A percentile compares a stretch with the other conserved stretches of the same genome.
phyloP scores from a whole-genome alignment of 2,329 filamentous ascomycete species.

The Aspergillus sp. region DNA sequence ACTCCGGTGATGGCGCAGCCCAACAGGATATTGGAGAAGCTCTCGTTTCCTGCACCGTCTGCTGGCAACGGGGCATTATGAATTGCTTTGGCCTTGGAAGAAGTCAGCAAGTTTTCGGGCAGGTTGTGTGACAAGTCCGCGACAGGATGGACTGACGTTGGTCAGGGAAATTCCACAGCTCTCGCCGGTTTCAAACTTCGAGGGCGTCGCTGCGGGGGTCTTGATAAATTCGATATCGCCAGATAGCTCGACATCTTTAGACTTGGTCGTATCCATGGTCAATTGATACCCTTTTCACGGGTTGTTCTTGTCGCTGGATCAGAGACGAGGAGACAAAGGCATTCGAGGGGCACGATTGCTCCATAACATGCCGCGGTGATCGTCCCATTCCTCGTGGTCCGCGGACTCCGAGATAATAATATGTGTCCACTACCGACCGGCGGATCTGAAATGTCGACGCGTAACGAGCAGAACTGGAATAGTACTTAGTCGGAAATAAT shows the following conservation, averaged over 20 bases:
- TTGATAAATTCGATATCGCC: constrained; percentile 22
- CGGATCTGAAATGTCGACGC: too few species aligned
- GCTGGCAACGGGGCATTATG: constrained; percentile 23
- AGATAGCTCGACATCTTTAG: neutral
- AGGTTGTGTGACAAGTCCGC: neutral
- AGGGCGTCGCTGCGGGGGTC: constrained; percentile 22
- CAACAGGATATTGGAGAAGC: constrained; percentile 25
- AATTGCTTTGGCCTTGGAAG: constrained; percentile 25
- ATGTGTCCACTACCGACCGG: too few species aligned
- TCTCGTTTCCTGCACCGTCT: constrained; percentile 25
- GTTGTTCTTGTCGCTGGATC: too few species aligned
- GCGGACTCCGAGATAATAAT: too few species aligned
- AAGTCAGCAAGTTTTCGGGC: neutral
- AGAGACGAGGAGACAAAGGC: too few species aligned
- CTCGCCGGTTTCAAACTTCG: constrained; percentile 18
- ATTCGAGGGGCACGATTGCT: too few species aligned
- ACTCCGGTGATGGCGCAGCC: constrained; percentile 17
- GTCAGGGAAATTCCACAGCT: constrained; percentile 26
- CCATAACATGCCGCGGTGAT: too few species aligned
- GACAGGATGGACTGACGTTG: constrained; percentile 18
- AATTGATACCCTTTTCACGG: neutral
- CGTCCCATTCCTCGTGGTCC: too few species aligned
- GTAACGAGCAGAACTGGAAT: too few species aligned
- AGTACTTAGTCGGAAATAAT: too few species aligned
- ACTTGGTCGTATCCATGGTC: neutral